These are phyloP conservation scores for Kwoniella pini DNA, from an alignment of 768 basidiomycete genomes.

Conservation along the genomic window DNA sequence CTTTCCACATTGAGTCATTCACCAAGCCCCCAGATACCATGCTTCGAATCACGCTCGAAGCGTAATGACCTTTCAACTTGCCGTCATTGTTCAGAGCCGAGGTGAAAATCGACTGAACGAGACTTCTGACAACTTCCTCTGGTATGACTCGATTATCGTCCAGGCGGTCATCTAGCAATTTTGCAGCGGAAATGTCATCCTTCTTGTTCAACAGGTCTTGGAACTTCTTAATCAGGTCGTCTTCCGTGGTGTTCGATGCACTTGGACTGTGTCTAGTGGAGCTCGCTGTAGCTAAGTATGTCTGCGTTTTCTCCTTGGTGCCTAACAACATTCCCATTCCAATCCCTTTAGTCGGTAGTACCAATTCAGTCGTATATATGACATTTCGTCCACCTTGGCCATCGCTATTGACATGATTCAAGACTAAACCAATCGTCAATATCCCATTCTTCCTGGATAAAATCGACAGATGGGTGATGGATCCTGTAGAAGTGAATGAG, in stretches of 20 bases:
- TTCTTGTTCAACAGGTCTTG: slow-evolving; percentile 6
- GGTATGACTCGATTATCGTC: neutral
- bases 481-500: slow-evolving; percentile 14
- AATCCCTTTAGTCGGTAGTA: slow-evolving; percentile 31
- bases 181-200: neutral
- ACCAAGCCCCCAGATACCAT: slow-evolving; percentile 31
- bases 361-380: slow-evolving; percentile 42
- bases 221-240: too few relatives aligned
- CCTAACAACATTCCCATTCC: slow-evolving; percentile 39
- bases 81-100: slow-evolving; percentile 21
- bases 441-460: slow-evolving; percentile 12
- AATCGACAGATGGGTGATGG: slow-evolving; percentile 25
- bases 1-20: slow-evolving; percentile 38
- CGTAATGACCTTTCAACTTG: slow-evolving; percentile 27
- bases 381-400: slow-evolving; percentile 35
- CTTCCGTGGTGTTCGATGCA: slow-evolving; percentile 1
- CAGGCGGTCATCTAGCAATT: neutral
- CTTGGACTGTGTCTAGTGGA: slow-evolving; percentile 3
- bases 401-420: slow-evolving; percentile 25
- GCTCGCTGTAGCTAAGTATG: slow-evolving; percentile 5
- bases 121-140: slow-evolving; percentile 19
- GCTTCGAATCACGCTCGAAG: slow-evolving; percentile 24
- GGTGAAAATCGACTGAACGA: slow-evolving; percentile 22
- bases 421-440: slow-evolving; percentile 25
- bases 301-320: slow-evolving; percentile 22